Percentiles rank a stretch among this genome's conserved stretches.
Evolutionary conservation across 345 rosid genomes (phyloP).

Genomic region (Laguncularia racemosa): DNA sequence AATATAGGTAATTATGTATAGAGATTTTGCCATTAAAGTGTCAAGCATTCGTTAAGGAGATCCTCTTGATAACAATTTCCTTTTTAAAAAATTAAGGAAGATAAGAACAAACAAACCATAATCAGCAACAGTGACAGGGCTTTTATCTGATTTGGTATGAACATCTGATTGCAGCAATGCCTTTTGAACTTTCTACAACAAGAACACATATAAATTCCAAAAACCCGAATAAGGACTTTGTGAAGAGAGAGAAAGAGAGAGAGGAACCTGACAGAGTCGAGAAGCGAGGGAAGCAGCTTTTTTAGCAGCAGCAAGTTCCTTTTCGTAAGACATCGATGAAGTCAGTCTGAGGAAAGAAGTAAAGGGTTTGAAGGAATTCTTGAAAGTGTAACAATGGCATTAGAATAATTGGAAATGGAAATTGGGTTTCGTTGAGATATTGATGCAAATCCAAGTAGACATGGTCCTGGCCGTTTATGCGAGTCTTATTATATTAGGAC

Average conservation of each 20-base stretch:
- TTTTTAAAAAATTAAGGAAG: neutral
- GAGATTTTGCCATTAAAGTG: no score
- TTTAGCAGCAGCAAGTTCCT: conserved; percentile 87
- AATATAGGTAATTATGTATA: no score
- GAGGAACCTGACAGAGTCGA: conserved; percentile 73
- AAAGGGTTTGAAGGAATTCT: no score
- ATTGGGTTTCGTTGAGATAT: no score
- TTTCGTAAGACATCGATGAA: conserved; percentile 62
- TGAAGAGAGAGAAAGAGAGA: neutral
- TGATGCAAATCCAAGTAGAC: no score
- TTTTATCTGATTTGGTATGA: conserved; percentile 77
- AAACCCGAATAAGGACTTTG: neutral
- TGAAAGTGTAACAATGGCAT: no score
- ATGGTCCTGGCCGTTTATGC: no score
- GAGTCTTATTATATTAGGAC: no score
- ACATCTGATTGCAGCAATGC: conserved; percentile 81
- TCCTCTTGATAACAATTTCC: neutral
- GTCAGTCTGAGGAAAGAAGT: neutral
- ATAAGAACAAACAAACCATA: conserved; percentile 48
- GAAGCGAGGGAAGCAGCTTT: conserved; percentile 86
- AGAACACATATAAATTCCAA: conserved; percentile 11
- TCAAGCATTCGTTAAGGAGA: no score
- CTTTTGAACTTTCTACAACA: conserved; percentile 76
- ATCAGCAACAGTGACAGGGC: conserved; percentile 97
- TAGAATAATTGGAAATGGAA: no score